Conservation (phyloP, 2,329 filamentous ascomycete species). For the Fusarium pseudoanthophilum region DNA sequence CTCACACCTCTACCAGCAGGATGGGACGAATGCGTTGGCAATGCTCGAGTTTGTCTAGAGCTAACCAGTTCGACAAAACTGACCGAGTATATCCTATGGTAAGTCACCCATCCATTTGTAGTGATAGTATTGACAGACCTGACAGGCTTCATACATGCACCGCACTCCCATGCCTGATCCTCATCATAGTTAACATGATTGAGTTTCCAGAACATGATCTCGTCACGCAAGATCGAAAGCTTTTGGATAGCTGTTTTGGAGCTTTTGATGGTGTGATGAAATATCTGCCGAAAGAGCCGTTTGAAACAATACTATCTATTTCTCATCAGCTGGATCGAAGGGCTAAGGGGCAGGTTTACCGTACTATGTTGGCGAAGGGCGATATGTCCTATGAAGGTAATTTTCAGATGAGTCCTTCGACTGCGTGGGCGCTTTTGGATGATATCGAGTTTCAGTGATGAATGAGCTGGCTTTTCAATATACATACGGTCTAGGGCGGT, state of each 20-base stretch:
- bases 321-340: slow-evolving; percentile 27
- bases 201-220: slow-evolving; percentile 28
- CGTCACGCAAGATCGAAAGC: neutral
- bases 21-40: slow-evolving; percentile 33
- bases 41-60: slow-evolving; percentile 23
- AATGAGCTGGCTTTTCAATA: neutral
- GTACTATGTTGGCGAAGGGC: neutral
- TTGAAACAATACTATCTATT: slow-evolving; percentile 14
- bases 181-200: slow-evolving; percentile 38
- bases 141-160: slow-evolving; percentile 34
- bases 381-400: neutral
- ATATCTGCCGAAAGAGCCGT: slow-evolving; percentile 2
- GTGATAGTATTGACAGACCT: neutral
- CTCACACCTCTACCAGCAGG: slow-evolving; percentile 26
- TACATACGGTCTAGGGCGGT: neutral
- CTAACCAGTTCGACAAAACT: neutral
- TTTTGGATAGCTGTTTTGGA: slow-evolving; percentile 13
- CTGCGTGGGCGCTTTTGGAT: slow-evolving; percentile 22
- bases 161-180: slow-evolving; percentile 23
- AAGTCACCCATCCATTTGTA: neutral
- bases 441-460: slow-evolving; percentile 18
- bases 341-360: slow-evolving; percentile 27
- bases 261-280: neutral
- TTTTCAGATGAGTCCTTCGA: slow-evolving; percentile 17
- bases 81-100: slow-evolving; percentile 37